phyloP scores from a whole-genome alignment of 225 moss, liverwort and hornwort species.

The Neckera pumila region DNA sequence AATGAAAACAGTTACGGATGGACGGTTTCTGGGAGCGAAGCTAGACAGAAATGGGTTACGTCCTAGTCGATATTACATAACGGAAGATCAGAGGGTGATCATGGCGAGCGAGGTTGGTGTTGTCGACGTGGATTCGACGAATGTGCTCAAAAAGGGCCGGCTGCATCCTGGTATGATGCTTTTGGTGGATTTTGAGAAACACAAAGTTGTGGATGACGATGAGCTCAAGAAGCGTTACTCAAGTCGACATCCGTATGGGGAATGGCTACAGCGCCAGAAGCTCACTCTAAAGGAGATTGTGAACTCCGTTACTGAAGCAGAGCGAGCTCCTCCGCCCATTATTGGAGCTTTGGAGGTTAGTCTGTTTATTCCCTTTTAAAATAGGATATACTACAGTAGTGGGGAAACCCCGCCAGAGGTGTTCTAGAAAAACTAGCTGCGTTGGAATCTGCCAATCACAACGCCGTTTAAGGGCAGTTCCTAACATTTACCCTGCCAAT shows the following conservation, averaged over 20 bases:
- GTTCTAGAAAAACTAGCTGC: background rate
- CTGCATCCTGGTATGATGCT: slow-evolving; percentile 81
- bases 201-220: slow-evolving; percentile 62
- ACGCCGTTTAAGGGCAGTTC: background rate
- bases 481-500: too few relatives aligned
- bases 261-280: slow-evolving; percentile 63
- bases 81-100: slow-evolving; percentile 56
- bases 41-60: slow-evolving; percentile 75
- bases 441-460: background rate
- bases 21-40: slow-evolving; percentile 57
- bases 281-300: slow-evolving; percentile 51
- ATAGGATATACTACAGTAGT: background rate
- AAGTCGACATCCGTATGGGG: slow-evolving; percentile 45
- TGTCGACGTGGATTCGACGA: slow-evolving; percentile 53
- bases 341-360: slow-evolving; percentile 41
- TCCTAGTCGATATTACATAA: slow-evolving; percentile 74
- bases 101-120: slow-evolving; percentile 90
- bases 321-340: slow-evolving; percentile 33
- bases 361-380: background rate
- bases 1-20: slow-evolving; percentile 59
- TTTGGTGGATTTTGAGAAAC: slow-evolving; percentile 73
- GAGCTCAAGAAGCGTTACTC: slow-evolving; percentile 62
- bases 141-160: slow-evolving; percentile 67
- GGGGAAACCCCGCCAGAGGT: background rate
- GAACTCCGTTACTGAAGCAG: slow-evolving; percentile 34